Evolutionary conservation across 352 stramenopile genomes (phyloP).

Genomic region (Pythium myriotylum): DNA sequence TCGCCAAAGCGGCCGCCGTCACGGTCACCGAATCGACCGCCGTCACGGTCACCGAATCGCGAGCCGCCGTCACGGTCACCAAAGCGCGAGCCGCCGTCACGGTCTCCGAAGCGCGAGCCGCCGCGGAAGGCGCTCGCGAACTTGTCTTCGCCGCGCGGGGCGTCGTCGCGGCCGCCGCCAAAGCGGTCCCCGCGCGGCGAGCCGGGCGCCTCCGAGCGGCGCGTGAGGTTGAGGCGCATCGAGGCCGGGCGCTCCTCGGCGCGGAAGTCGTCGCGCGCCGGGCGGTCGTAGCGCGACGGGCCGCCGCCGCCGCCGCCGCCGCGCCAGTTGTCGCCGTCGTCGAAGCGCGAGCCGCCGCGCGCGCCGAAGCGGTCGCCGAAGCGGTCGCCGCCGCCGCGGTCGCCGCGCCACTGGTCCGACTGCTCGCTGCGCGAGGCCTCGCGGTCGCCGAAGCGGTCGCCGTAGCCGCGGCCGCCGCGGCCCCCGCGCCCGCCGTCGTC

Average conservation of each 20-base stretch:
- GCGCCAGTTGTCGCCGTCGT: slow-evolving; percentile 34
- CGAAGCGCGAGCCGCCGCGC: slow-evolving; percentile 21
- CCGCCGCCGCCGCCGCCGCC: slow-evolving; percentile 32
- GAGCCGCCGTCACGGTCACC: slow-evolving; percentile 14
- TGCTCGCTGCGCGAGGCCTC: slow-evolving; percentile 33
- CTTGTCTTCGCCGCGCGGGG: too few relatives aligned
- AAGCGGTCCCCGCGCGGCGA: slow-evolving; percentile 32
- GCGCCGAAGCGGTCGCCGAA: slow-evolving; percentile 22
- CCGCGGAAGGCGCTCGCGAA: too few relatives aligned
- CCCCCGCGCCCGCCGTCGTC: slow-evolving; percentile 52
- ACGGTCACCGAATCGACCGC: slow-evolving; percentile 25
- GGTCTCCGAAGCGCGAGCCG: too few relatives aligned
- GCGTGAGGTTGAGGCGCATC: slow-evolving; percentile 77
- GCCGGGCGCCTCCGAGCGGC: slow-evolving; percentile 34
- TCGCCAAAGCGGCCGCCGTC: slow-evolving; percentile 12
- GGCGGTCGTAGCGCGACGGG: slow-evolving; percentile 69
- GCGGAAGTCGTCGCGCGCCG: slow-evolving; percentile 53
- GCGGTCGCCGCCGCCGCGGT: slow-evolving; percentile 33
- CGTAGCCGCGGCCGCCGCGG: slow-evolving; percentile 33
- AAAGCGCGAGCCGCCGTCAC: too few relatives aligned
- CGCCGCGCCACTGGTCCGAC: slow-evolving; percentile 39
- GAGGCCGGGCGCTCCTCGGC: slow-evolving; percentile 69
- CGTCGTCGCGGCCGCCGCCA: too few relatives aligned
- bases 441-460: slow-evolving; percentile 30
- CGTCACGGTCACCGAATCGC: slow-evolving; percentile 11